Evolutionary conservation across 768 basidiomycete species (phyloP).

Genomic region (Phylloporus scabripes): DNA sequence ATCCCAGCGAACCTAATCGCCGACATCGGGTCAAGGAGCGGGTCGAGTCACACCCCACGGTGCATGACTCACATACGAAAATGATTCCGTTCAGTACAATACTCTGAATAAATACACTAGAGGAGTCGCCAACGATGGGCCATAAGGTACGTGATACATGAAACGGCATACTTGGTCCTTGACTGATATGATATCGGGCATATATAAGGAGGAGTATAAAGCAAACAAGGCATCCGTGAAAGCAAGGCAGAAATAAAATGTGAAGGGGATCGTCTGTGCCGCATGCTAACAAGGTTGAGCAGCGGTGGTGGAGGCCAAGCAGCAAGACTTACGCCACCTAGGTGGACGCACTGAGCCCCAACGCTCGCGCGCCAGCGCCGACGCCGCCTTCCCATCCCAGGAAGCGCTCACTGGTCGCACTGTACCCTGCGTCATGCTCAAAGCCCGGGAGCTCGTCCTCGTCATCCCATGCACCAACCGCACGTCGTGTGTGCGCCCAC

Average conservation of each 20-base stretch:
- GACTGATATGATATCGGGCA: conserved; percentile 18
- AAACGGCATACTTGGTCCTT: conserved; percentile 7
- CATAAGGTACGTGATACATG: conserved; percentile 14
- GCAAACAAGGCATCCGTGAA: not conserved
- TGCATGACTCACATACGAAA: conserved; percentile 4
- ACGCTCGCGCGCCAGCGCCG: conserved; percentile 78
- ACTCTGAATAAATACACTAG: conserved; percentile 11
- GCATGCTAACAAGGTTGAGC: conserved; percentile 16
- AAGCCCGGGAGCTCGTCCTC: conserved; percentile 38
- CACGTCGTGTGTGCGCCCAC: conserved; percentile 75
- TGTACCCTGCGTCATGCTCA: conserved; percentile 34
- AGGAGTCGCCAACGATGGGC: conserved; percentile 14
- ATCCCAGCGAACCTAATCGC: too few species aligned
- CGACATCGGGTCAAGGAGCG: not conserved
- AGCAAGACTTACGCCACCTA: conserved; percentile 26
- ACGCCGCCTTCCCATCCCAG: conserved; percentile 72
- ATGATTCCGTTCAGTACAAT: conserved; percentile 1
- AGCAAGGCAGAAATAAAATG: not conserved
- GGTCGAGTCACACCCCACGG: conserved; percentile 4
- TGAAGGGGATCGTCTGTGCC: not conserved
- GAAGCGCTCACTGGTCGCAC: conserved; percentile 52
- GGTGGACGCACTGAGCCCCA: conserved; percentile 50
- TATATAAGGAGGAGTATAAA: conserved; percentile 6
- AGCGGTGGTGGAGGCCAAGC: conserved; percentile 3
- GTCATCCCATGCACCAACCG: conserved; percentile 46